These are phyloP conservation scores for Aspergillus ustus DNA, from an alignment of 2,329 filamentous ascomycete species.

Conservation along the genomic window DNA sequence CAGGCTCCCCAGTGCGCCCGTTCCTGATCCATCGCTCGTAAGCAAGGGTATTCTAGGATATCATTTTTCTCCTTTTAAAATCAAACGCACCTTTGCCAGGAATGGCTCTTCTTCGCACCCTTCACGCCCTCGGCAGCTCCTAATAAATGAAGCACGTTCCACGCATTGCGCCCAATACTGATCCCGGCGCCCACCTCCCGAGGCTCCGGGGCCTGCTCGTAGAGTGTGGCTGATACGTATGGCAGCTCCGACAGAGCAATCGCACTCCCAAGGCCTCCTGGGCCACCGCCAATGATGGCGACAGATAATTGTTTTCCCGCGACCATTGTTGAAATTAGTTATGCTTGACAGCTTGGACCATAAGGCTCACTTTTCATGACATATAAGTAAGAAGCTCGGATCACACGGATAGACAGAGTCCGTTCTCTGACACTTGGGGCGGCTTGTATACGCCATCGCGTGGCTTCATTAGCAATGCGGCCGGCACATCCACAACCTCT, in stretches of 20 bases:
- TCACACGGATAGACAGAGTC: too few species aligned
- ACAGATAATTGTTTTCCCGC: not conserved
- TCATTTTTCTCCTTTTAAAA: too few species aligned
- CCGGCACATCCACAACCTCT: too few species aligned
- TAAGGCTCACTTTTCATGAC: too few species aligned
- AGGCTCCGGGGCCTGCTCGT: constrained; percentile 8
- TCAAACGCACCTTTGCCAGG: not conserved
- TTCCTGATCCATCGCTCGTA: not conserved
- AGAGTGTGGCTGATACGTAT: not conserved
- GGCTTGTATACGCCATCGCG: too few species aligned
- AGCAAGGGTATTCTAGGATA: too few species aligned
- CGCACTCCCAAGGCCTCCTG: constrained; percentile 4
- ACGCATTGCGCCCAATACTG: constrained; percentile 9
- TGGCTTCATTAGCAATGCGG: too few species aligned
- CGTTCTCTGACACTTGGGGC: too few species aligned
- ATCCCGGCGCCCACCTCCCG: constrained; percentile 11
- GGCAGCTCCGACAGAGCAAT: constrained; percentile 11
- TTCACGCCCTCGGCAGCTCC: constrained; percentile 6
- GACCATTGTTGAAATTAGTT: too few species aligned
- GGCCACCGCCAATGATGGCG: constrained; percentile 11
- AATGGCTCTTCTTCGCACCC: not conserved
- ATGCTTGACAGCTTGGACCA: too few species aligned
- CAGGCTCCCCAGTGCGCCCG: not conserved
- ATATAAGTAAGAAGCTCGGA: too few species aligned
- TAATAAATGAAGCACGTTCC: constrained; percentile 7